Percentiles rank a stretch among this genome's conserved stretches.
Evolutionary conservation across 2,329 filamentous ascomycete genomes (phyloP).

Genomic region (Penicillium sp.): DNA sequence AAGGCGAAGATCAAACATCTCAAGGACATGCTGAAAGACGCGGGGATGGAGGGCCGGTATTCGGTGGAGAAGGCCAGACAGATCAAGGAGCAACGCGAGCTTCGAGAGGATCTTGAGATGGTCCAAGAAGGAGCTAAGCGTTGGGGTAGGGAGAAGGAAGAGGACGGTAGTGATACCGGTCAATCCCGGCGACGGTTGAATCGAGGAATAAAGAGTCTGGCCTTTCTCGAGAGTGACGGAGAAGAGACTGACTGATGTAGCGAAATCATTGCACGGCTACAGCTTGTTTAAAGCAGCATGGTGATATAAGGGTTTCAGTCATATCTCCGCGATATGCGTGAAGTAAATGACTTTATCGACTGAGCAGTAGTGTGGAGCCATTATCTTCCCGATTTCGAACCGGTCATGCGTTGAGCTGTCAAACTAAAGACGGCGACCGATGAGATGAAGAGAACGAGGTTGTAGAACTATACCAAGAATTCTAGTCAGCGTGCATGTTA

Average conservation of each 20-base stretch:
- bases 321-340: conserved; percentile 11
- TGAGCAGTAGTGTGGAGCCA: conserved; percentile 6
- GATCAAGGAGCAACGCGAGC: conserved; percentile 86
- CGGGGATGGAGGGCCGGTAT: conserved; percentile 88
- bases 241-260: conserved; percentile 60
- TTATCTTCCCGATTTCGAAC: conserved; percentile 44
- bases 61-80: conserved; percentile 81
- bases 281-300: conserved; percentile 11
- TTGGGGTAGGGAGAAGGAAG: conserved; percentile 67
- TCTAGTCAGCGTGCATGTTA: conserved; percentile 17
- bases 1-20: conserved; percentile 84
- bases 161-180: conserved; percentile 48
- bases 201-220: conserved; percentile 50
- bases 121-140: conserved; percentile 79
- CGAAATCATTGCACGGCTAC: not conserved
- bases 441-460: conserved; percentile 93
- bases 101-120: conserved; percentile 80
- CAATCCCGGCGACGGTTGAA: conserved; percentile 47
- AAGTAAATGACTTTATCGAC: not conserved
- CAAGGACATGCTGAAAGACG: conserved; percentile 75
- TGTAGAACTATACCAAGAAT: conserved; percentile 73
- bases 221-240: conserved; percentile 71
- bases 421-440: conserved; percentile 94
- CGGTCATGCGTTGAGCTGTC: conserved; percentile 81
- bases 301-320: not conserved